Evolutionary conservation across 2,329 filamentous ascomycete species (phyloP).

Genomic region (Boeremia lycopersici): DNA sequence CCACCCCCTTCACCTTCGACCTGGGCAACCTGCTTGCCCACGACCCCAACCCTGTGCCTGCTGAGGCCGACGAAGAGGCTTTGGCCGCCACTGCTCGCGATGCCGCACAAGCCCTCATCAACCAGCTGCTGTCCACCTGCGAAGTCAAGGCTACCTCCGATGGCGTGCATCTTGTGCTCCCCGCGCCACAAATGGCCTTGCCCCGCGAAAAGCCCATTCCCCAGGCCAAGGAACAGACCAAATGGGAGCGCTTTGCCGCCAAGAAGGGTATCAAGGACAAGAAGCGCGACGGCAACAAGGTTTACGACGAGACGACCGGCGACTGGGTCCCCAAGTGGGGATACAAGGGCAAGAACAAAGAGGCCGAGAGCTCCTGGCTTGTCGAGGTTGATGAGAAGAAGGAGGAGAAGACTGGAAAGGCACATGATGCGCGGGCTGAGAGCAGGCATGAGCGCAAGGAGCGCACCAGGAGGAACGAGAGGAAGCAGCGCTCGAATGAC

Average conservation of each 20-base stretch:
- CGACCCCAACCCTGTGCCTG: slow-evolving; percentile 81
- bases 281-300: slow-evolving; percentile 78
- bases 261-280: slow-evolving; percentile 97
- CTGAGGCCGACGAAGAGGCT: slow-evolving; percentile 65
- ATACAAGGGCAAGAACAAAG: slow-evolving; percentile 88
- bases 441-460: slow-evolving; percentile 66
- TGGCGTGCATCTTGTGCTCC: slow-evolving; percentile 81
- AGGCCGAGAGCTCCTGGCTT: slow-evolving; percentile 81
- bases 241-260: slow-evolving; percentile 94
- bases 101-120: slow-evolving; percentile 88
- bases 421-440: slow-evolving; percentile 62
- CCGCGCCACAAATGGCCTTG: slow-evolving; percentile 69
- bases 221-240: slow-evolving; percentile 79
- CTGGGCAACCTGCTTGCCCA: slow-evolving; percentile 83
- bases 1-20: slow-evolving; percentile 91
- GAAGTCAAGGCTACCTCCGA: slow-evolving; percentile 71
- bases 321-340: slow-evolving; percentile 97
- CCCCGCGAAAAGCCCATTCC: slow-evolving; percentile 94
- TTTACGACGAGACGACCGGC: slow-evolving; percentile 81
- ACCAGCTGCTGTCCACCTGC: slow-evolving; percentile 91
- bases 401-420: slow-evolving; percentile 69
- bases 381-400: slow-evolving; percentile 82
- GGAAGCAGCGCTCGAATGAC: slow-evolving; percentile 60
- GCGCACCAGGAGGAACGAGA: slow-evolving; percentile 50
- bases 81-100: slow-evolving; percentile 80